Conservation (phyloP, 495 filamentous ascomycete genomes). For the Aspergillus haitiensis region DNA sequence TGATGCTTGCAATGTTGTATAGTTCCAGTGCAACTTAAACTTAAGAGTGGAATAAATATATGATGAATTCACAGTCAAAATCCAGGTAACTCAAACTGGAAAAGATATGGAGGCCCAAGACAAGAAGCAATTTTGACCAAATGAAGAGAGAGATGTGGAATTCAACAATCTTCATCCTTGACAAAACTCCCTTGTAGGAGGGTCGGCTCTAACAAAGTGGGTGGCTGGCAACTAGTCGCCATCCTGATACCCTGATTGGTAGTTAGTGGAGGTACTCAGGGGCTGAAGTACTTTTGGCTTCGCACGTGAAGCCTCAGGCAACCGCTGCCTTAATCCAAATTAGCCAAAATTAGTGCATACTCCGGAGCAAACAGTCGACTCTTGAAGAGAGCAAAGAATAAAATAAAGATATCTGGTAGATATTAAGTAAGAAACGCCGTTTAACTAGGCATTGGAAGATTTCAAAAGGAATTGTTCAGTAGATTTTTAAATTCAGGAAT, state of each 20-base stretch:
- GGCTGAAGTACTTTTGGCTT: background rate
- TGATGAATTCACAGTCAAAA: slow-evolving; percentile 4
- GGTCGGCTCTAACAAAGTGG: slow-evolving; percentile 18
- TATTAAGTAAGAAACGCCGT: no score
- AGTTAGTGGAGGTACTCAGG: slow-evolving; percentile 21
- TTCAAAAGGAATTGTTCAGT: no score
- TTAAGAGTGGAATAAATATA: background rate
- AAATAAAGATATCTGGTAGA: background rate
- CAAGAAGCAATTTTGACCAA: slow-evolving; percentile 5
- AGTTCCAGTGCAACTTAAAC: background rate
- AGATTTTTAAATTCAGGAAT: no score
- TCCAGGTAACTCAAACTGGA: background rate
- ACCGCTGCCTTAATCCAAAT: background rate
- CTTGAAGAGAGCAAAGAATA: background rate
- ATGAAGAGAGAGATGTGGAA: slow-evolving; percentile 3
- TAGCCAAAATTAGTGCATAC: no score
- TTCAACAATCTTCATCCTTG: slow-evolving; percentile 4
- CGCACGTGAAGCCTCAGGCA: slow-evolving; percentile 14
- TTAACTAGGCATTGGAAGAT: no score
- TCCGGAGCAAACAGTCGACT: background rate
- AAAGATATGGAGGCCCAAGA: background rate
- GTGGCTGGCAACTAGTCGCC: slow-evolving; percentile 18
- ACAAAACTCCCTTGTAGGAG: slow-evolving; percentile 3
- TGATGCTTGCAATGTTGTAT: background rate
- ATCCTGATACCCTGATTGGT: slow-evolving; percentile 10